Conservation (phyloP, 2,329 filamentous ascomycete species). For the Aureobasidium pullulans region DNA sequence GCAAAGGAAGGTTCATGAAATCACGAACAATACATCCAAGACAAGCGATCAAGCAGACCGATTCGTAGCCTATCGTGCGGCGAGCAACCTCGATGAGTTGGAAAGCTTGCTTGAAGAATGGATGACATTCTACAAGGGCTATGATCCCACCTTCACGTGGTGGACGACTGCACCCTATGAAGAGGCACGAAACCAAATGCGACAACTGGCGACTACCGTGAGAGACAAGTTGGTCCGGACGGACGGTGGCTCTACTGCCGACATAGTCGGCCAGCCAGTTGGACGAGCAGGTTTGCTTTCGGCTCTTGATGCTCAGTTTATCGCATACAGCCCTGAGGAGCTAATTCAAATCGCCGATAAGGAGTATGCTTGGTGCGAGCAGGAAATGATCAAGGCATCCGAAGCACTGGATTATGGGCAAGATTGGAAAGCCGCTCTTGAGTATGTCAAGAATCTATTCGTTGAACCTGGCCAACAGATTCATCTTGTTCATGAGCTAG, state of each 20-base stretch:
- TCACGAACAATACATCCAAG: constrained; percentile 12
- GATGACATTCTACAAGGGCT: constrained; percentile 46
- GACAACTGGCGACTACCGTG: constrained; percentile 32
- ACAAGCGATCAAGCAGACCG: constrained; percentile 29
- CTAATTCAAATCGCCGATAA: constrained; percentile 44
- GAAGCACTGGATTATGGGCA: constrained; percentile 39
- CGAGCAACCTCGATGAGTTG: constrained; percentile 36
- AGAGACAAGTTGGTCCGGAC: constrained; percentile 40
- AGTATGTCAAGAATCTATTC: constrained; percentile 49
- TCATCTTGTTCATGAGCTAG: constrained; percentile 44
- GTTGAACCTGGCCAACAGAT: constrained; percentile 49
- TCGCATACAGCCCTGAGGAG: constrained; percentile 52
- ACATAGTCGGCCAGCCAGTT: constrained; percentile 52
- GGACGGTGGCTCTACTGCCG: constrained; percentile 36
- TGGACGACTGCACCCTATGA: constrained; percentile 45
- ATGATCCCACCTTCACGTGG: constrained; percentile 52
- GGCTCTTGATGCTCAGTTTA: constrained; percentile 51
- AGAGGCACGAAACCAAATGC: constrained; percentile 32
- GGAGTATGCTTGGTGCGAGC: constrained; percentile 50
- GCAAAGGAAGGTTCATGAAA: constrained; percentile 26
- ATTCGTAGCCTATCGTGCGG: constrained; percentile 42
- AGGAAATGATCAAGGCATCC: constrained; percentile 47
- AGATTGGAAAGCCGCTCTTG: constrained; percentile 48
- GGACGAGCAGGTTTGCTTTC: constrained; percentile 44
- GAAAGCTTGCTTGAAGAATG: constrained; percentile 39